Evolutionary conservation across 2,329 filamentous ascomycete genomes (phyloP).

Genomic region (Xylariaceae sp.): DNA sequence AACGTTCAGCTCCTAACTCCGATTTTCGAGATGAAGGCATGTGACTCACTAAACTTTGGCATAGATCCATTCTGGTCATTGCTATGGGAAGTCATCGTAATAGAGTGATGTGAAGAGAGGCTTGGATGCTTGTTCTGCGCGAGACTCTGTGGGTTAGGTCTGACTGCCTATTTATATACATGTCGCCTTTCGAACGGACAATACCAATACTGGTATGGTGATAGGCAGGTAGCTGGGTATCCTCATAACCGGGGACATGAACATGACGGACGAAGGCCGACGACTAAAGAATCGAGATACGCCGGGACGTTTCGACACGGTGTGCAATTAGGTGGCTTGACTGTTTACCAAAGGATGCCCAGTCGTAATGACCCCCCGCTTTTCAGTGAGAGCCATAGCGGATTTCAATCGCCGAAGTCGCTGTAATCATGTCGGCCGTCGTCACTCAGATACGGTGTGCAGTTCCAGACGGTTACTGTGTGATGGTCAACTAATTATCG

Average conservation of each 20-base stretch:
- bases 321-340: too few species aligned
- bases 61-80: constrained; percentile 15
- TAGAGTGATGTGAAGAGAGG: neutral
- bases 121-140: neutral
- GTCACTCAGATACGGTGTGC: too few species aligned
- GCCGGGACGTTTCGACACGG: too few species aligned
- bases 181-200: neutral
- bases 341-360: too few species aligned
- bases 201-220: neutral
- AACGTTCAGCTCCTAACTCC: constrained; percentile 55
- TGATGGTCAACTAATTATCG: too few species aligned
- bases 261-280: too few species aligned
- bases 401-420: too few species aligned
- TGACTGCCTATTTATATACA: neutral
- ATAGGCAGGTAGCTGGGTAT: neutral
- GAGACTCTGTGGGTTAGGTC: neutral
- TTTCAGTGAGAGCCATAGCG: too few species aligned
- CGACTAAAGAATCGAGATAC: too few species aligned
- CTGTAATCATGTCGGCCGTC: too few species aligned
- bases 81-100: constrained; percentile 24
- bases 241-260: neutral
- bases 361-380: too few species aligned
- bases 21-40: constrained; percentile 2
- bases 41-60: constrained; percentile 33
- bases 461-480: too few species aligned